Evolutionary conservation across 2,329 filamentous ascomycete genomes (phyloP).

Genomic region (Fusarium sp.): DNA sequence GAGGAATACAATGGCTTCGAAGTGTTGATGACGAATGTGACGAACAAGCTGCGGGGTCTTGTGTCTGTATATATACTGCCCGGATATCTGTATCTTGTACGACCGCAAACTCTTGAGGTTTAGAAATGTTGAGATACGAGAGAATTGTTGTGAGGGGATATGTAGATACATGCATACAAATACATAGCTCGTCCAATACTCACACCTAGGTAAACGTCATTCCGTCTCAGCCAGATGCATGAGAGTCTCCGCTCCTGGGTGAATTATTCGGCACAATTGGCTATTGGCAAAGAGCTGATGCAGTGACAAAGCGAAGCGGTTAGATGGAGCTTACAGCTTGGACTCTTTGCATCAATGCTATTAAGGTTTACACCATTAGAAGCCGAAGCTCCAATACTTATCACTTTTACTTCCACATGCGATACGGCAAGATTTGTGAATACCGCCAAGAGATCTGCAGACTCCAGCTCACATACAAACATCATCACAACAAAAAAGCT

Average conservation of each 20-base stretch:
- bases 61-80: not conserved
- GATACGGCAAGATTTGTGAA: not conserved
- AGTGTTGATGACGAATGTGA: not conserved
- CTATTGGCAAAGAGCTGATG: slow-evolving; percentile 19
- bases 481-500: not conserved
- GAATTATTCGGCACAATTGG: slow-evolving; percentile 34
- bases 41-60: slow-evolving; percentile 8
- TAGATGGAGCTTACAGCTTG: not conserved
- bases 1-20: not conserved
- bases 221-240: slow-evolving; percentile 19
- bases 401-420: not conserved
- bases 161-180: slow-evolving; percentile 1
- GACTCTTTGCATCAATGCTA: not conserved
- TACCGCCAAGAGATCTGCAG: not conserved
- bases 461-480: not conserved
- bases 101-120: not conserved
- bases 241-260: slow-evolving; percentile 32
- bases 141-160: slow-evolving; percentile 26
- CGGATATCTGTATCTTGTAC: not conserved
- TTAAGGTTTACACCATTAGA: not conserved
- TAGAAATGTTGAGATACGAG: not conserved
- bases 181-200: slow-evolving; percentile 6
- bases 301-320: slow-evolving; percentile 2
- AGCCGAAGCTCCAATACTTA: not conserved
- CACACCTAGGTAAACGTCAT: slow-evolving; percentile 24